phyloP scores from a whole-genome alignment of 768 basidiomycete genomes.

The Boletus sp. region DNA sequence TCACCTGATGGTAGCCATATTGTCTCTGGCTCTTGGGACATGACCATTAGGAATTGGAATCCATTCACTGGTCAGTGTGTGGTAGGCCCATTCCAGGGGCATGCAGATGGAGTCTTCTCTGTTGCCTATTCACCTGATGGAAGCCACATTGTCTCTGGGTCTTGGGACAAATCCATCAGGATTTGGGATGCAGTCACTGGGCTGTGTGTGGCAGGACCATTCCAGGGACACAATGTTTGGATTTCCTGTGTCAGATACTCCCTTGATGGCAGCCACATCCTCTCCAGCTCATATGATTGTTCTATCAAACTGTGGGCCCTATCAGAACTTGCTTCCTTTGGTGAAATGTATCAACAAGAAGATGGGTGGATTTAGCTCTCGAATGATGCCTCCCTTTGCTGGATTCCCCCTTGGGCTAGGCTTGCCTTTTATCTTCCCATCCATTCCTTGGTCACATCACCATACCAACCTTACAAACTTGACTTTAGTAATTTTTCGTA shows the following conservation, averaged over 20 bases:
- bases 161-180: neutral
- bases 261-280: neutral
- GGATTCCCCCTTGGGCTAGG: too few species aligned
- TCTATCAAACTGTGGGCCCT: neutral
- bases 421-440: too few species aligned
- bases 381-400: too few species aligned
- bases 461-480: neutral
- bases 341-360: neutral
- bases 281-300: neutral
- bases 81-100: neutral
- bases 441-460: too few species aligned
- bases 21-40: too few species aligned
- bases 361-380: neutral
- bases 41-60: conserved; percentile 13
- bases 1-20: too few species aligned
- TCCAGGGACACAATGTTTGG: neutral
- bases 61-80: conserved; percentile 1
- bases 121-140: neutral
- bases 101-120: neutral
- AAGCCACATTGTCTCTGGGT: neutral
- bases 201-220: conserved; percentile 4
- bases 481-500: neutral
- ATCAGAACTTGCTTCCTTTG: neutral
- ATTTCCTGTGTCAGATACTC: too few species aligned
- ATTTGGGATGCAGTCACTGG: conserved; percentile 6